Conservation (phyloP, 352 stramenopile species). For the Aphanomyces astaci region DNA sequence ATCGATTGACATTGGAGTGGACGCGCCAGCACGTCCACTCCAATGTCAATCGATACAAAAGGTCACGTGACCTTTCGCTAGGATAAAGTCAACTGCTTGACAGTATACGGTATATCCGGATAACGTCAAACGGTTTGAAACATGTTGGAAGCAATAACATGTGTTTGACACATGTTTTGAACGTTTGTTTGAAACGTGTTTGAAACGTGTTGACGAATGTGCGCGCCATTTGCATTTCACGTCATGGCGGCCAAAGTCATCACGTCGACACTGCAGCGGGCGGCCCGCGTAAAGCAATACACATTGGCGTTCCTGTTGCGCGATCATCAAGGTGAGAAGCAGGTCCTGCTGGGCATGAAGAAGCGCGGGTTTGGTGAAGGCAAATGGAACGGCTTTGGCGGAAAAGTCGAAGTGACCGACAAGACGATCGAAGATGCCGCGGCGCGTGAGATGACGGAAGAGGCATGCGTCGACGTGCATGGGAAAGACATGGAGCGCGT, state of each 20-base stretch:
- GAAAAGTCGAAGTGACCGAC: slow-evolving; percentile 79
- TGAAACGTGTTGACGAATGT: background rate
- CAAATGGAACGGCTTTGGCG: slow-evolving; percentile 89
- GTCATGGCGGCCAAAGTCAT: background rate
- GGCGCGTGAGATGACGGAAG: slow-evolving; percentile 56
- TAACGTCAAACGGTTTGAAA: background rate
- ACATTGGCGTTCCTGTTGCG: slow-evolving; percentile 28
- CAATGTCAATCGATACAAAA: too few species aligned
- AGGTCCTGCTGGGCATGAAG: slow-evolving; percentile 80
- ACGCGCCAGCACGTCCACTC: too few species aligned
- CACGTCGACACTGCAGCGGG: slow-evolving; percentile 3
- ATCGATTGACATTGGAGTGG: too few species aligned
- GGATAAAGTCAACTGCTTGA: too few species aligned
- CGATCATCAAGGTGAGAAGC: slow-evolving; percentile 12
- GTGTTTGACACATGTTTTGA: background rate
- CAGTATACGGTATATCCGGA: too few species aligned
- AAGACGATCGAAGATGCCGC: slow-evolving; percentile 44
- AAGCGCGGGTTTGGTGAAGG: slow-evolving; percentile 83
- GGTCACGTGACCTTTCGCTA: too few species aligned
- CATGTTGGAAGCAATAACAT: background rate
- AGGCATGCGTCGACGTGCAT: slow-evolving; percentile 51
- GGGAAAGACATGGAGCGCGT: slow-evolving; percentile 25
- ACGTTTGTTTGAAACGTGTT: background rate
- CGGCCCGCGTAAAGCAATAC: slow-evolving; percentile 25
- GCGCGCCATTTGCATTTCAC: background rate